Base-by-base conservation (phyloP, 441 rosid species). In the Metrosideros polymorpha region DNA sequence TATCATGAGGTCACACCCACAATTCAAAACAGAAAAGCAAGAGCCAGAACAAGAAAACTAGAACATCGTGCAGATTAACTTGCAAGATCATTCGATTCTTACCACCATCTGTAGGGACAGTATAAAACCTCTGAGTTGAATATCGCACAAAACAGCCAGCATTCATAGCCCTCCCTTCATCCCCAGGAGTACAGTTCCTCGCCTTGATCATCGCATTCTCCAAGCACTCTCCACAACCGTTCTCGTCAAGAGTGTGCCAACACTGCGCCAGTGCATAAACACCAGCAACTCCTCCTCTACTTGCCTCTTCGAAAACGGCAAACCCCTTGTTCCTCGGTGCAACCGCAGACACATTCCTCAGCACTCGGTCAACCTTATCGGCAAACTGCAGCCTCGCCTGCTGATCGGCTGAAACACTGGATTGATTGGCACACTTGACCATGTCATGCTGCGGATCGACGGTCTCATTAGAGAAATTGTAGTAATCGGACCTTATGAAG, bases 61-160 rank as follows among this genome's bases (percentile, higher is more conserved):
- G 63, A 57, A 57, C 32, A n/a, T n/a, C 63, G 8, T 66, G 77
- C 7, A 35, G 77, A 10, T 25, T 47, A 30, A 66, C 17, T 27
- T 8, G 55, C 35, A 49, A 12, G 49, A 54, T 43, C 35, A 15
- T 7, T 59, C 47, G 1, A 15, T 61, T 83, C 83, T 43, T 27
- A 87, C 88, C 86, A 27, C 59, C 84, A 59, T 32, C 30, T 24
- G 32, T n/a, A 7, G 84, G 50, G 56, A 51, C 71, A 53, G 30
- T 45, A 15, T 84, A 87, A 83, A 87, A 87, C 43, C 32, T 87
- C 86, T 84, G 84, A 1, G 83, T 87, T 1, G 88, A 87, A 84
- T 87, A 87, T 71, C 88, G 24, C 35, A 87, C 32, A 54, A 87
- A 87, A 57, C 88, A 87, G 24, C 88, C 88, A 0, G 88, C 88